These are phyloP conservation scores for Penicillium fuscoglaucum DNA, from an alignment of 2,329 filamentous ascomycete genomes.

Conservation along the genomic window DNA sequence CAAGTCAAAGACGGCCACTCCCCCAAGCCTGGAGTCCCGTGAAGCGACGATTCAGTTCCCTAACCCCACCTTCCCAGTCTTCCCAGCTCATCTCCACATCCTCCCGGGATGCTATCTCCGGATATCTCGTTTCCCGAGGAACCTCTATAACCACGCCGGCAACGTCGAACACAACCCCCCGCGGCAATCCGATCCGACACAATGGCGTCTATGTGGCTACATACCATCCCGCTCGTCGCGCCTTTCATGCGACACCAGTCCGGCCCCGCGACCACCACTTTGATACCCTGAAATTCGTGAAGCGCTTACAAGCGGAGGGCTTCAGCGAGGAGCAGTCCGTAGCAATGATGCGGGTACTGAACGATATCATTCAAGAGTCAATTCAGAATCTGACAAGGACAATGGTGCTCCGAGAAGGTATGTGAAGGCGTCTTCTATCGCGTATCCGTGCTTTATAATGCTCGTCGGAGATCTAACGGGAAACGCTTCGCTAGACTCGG, in stretches of 20 bases:
- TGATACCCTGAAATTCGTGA: constrained; percentile 96
- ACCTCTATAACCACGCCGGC: constrained; percentile 17
- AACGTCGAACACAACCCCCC: constrained; percentile 19
- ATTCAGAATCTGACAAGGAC: constrained; percentile 97
- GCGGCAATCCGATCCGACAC: constrained; percentile 41
- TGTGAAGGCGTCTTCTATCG: constrained; percentile 33
- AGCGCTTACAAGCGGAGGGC: constrained; percentile 82
- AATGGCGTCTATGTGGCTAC: constrained; percentile 51
- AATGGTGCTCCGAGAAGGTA: constrained; percentile 95
- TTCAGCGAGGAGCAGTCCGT: constrained; percentile 94
- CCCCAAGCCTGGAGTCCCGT: constrained; percentile 26
- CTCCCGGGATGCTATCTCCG: constrained; percentile 14
- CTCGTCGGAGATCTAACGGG: background rate
- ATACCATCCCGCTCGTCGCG: constrained; percentile 44
- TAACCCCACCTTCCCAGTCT: constrained; percentile 11
- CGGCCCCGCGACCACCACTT: constrained; percentile 84
- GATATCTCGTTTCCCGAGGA: constrained; percentile 24
- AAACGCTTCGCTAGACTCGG: constrained; percentile 41
- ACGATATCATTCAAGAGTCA: constrained; percentile 96
- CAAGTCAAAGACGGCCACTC: constrained; percentile 27
- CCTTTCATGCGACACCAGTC: constrained; percentile 65
- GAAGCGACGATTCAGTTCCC: constrained; percentile 24
- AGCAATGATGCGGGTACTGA: constrained; percentile 97
- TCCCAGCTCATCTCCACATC: constrained; percentile 19
- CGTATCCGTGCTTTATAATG: background rate